These are phyloP conservation scores for Suillus subalutaceus DNA, from an alignment of 768 basidiomycete genomes.

Conservation along the genomic window DNA sequence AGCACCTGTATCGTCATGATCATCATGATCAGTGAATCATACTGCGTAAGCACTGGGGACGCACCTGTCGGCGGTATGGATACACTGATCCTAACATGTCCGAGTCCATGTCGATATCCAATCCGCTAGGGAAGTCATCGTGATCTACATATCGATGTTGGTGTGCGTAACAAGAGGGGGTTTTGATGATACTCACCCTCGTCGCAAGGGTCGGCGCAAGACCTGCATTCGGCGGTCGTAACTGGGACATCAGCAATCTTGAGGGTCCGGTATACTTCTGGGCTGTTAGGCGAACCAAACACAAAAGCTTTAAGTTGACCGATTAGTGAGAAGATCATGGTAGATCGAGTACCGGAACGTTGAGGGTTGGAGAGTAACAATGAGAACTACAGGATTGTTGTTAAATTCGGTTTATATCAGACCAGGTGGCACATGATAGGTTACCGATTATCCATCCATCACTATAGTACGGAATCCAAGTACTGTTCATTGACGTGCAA, in stretches of 20 bases:
- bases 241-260: conserved; percentile 64
- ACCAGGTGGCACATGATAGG: too few relatives aligned
- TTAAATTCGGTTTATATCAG: neutral
- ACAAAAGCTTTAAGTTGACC: conserved; percentile 28
- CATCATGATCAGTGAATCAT: conserved; percentile 9
- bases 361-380: neutral
- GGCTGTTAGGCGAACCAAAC: conserved; percentile 30
- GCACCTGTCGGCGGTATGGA: conserved; percentile 81
- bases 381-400: neutral
- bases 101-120: conserved; percentile 78
- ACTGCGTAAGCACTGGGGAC: conserved; percentile 13
- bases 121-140: conserved; percentile 70
- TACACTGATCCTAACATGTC: conserved; percentile 86
- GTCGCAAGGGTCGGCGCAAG: conserved; percentile 79
- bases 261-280: conserved; percentile 52
- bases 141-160: conserved; percentile 51
- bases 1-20: conserved; percentile 55
- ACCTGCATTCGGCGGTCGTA: conserved; percentile 66
- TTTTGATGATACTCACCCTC: conserved; percentile 45
- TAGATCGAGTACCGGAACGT: neutral
- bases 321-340: conserved; percentile 25
- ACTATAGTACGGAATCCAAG: neutral
- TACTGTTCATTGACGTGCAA: neutral
- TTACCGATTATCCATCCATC: neutral
- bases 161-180: conserved; percentile 29